phyloP scores from a whole-genome alignment of 1,284 basidiomycete genomes.

The Cerrena zonata region DNA sequence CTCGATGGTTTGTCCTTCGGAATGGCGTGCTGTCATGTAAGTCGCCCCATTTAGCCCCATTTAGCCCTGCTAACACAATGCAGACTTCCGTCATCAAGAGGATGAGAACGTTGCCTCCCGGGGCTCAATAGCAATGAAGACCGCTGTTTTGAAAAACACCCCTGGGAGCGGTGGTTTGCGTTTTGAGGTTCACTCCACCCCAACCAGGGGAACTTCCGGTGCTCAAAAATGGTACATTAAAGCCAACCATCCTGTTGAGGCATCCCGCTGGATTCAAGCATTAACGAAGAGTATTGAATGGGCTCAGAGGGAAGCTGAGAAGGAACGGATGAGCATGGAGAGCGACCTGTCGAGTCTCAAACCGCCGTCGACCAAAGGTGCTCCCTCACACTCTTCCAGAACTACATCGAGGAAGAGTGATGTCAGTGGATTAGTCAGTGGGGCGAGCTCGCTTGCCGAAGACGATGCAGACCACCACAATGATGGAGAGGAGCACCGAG shows the following conservation, averaged over 20 bases:
- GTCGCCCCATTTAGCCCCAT: too few relatives aligned
- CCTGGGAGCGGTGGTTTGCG: conserved; percentile 58
- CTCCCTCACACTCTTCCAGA: not conserved
- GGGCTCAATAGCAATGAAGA: conserved; percentile 85
- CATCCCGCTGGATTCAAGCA: conserved; percentile 80
- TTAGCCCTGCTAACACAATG: conserved; percentile 9
- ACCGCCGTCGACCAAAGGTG: conserved; percentile 10
- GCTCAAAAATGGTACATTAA: conserved; percentile 85
- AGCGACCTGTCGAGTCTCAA: conserved; percentile 28
- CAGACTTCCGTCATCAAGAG: conserved; percentile 86
- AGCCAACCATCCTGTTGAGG: conserved; percentile 85
- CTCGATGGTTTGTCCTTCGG: conserved; percentile 91
- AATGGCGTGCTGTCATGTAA: conserved; percentile 79
- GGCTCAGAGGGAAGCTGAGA: conserved; percentile 30
- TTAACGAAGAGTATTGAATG: conserved; percentile 72
- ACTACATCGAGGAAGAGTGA: not conserved
- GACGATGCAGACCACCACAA: conserved; percentile 9
- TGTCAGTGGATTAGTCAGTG: not conserved
- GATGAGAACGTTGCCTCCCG: conserved; percentile 85
- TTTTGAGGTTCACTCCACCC: conserved; percentile 77
- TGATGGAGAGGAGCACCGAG: conserved; percentile 13
- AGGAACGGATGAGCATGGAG: conserved; percentile 27
- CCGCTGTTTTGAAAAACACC: conserved; percentile 57
- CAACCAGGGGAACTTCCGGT: conserved; percentile 40
- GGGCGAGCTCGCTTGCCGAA: conserved; percentile 3